Conservation (phyloP, 148 eudicot genomes). For the Rhododendron griersonianum region DNA sequence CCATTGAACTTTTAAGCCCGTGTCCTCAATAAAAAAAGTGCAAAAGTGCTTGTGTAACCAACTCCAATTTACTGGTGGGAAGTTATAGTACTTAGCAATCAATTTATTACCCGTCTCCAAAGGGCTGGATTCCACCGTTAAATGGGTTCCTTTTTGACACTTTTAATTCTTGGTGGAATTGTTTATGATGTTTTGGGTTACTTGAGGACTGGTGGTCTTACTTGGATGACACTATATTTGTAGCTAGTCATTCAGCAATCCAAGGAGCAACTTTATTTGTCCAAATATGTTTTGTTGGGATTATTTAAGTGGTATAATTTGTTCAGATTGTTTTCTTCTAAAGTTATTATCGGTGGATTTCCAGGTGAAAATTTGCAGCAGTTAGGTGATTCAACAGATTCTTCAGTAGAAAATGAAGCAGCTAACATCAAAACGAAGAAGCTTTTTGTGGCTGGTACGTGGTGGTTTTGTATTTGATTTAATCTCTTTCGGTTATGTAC, state of each 20-base stretch:
- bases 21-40: background rate
- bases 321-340: background rate
- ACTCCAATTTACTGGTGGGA: background rate
- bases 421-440: slow-evolving; percentile 58
- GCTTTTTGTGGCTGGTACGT: slow-evolving; percentile 81
- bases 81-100: background rate
- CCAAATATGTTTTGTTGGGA: background rate
- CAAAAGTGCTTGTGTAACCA: background rate
- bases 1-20: background rate
- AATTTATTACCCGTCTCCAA: background rate
- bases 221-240: background rate
- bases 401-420: slow-evolving; percentile 26
- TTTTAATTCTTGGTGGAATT: background rate
- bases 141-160: background rate
- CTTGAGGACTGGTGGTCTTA: background rate
- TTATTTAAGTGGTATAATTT: background rate
- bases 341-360: background rate
- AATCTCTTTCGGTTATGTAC: background rate
- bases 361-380: slow-evolving; percentile 37
- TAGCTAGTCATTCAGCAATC: background rate
- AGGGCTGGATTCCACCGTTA: background rate
- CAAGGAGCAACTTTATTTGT: background rate
- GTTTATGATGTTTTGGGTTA: background rate
- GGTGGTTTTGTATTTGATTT: slow-evolving; percentile 7
- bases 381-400: slow-evolving; percentile 26